These are phyloP conservation scores for Blastomyces silverae DNA, from an alignment of 2,329 filamentous ascomycete genomes.

Conservation along the genomic window DNA sequence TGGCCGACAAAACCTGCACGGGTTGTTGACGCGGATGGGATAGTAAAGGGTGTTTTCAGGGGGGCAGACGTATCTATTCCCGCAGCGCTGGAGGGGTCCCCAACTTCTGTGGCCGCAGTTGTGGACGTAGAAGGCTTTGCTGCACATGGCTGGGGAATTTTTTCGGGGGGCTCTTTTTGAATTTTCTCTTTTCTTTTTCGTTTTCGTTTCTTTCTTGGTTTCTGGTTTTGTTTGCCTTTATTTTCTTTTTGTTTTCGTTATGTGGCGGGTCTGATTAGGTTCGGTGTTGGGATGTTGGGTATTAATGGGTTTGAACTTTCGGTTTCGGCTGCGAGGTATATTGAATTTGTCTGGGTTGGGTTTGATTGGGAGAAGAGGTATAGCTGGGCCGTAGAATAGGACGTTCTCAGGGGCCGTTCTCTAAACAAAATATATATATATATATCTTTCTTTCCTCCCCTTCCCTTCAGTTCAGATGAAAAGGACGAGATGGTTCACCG, in stretches of 20 bases:
- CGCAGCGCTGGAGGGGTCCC: constrained; percentile 21
- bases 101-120: constrained; percentile 21
- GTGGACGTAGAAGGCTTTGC: constrained; percentile 22
- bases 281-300: background rate
- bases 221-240: background rate
- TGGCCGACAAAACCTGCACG: constrained; percentile 20
- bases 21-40: constrained; percentile 16
- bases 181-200: background rate
- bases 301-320: background rate
- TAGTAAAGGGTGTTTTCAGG: constrained; percentile 18
- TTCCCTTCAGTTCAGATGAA: background rate
- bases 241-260: background rate
- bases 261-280: background rate
- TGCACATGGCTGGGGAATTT: constrained; percentile 16
- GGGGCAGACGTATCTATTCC: constrained; percentile 20
- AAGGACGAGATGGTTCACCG: background rate
- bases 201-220: background rate
- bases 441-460: background rate
- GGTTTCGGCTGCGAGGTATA: background rate
- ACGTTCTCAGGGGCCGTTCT: no score
- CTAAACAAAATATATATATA: no score
- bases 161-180: background rate
- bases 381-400: background rate
- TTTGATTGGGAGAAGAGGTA: background rate
- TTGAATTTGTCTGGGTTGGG: background rate